Percentiles rank a stretch among this genome's conserved stretches.
Conservation (phyloP, 345 rosid species). For the Euphorbia peplus region DNA sequence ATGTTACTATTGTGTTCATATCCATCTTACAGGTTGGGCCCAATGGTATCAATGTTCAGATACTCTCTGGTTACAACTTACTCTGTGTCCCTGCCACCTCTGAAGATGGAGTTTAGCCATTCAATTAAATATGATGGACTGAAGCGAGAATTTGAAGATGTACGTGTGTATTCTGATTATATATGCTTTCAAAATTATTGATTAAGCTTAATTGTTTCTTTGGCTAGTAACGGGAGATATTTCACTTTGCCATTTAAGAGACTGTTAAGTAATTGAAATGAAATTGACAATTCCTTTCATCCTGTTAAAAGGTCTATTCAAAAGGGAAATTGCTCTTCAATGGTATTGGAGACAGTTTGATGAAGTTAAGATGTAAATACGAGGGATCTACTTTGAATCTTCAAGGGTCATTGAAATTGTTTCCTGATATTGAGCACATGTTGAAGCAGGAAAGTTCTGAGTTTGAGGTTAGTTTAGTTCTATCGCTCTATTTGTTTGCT, state of each 20-base stretch:
- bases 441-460: conserved; percentile 50
- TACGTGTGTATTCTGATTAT: conserved; percentile 30
- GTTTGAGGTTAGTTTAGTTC: conserved; percentile 63
- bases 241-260: not conserved
- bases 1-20: not conserved
- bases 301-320: conserved; percentile 46
- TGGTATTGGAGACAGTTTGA: conserved; percentile 52
- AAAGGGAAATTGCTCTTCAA: conserved; percentile 59
- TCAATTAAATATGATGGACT: conserved; percentile 50
- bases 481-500: not conserved
- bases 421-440: conserved; percentile 61
- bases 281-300: conserved; percentile 11
- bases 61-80: conserved; percentile 72
- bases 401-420: conserved; percentile 39
- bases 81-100: conserved; percentile 69
- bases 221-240: conserved; percentile 5
- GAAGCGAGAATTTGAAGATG: conserved; percentile 54
- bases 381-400: conserved; percentile 43
- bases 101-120: conserved; percentile 56
- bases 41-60: conserved; percentile 82
- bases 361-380: conserved; percentile 43
- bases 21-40: conserved; percentile 63
- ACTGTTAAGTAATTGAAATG: not conserved
- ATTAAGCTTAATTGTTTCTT: conserved; percentile 9
- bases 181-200: conserved; percentile 3